Evolutionary conservation across 2,329 filamentous ascomycete species (phyloP).

Genomic region (Cyphellophora attinorum): DNA sequence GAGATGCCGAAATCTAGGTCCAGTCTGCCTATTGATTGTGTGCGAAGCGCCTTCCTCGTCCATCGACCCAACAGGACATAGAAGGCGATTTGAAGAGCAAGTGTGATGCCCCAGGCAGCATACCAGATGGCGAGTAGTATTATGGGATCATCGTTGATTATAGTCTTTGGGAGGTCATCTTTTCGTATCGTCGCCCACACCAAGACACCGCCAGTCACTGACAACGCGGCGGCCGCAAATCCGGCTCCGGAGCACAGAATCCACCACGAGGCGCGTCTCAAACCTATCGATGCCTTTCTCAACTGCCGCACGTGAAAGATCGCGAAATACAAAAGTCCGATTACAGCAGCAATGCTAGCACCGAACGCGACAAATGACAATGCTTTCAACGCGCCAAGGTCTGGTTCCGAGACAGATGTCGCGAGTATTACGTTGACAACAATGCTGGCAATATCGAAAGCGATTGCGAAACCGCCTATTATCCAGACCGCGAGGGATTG

Average conservation of each 20-base stretch:
- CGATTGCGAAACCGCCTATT: conserved; percentile 10
- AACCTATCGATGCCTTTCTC: conserved; percentile 6
- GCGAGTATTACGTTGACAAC: conserved; percentile 16
- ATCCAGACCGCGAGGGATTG: conserved; percentile 12
- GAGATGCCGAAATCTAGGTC: conserved; percentile 14
- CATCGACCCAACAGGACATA: conserved; percentile 11
- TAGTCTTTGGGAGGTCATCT: conserved; percentile 8
- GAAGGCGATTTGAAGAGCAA: conserved; percentile 8
- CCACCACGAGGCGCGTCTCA: conserved; percentile 7
- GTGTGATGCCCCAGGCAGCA: conserved; percentile 12
- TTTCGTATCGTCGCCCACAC: conserved; percentile 13
- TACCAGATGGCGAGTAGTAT: conserved; percentile 14
- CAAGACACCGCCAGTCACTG: conserved; percentile 11
- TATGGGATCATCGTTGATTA: conserved; percentile 5
- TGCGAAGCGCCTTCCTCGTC: conserved; percentile 11
- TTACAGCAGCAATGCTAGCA: conserved; percentile 10
- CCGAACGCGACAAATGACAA: conserved; percentile 15
- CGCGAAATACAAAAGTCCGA: conserved; percentile 9
- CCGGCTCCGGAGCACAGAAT: conserved; percentile 6
- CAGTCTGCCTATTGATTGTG: conserved; percentile 7
- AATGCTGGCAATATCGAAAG: conserved; percentile 11
- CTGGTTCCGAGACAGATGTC: conserved; percentile 5
- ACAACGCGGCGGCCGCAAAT: conserved; percentile 6
- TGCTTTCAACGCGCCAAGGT: conserved; percentile 8
- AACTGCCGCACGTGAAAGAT: conserved; percentile 9